Conservation (phyloP, 2,329 filamentous ascomycete species). For the Ophiostoma sp. region DNA sequence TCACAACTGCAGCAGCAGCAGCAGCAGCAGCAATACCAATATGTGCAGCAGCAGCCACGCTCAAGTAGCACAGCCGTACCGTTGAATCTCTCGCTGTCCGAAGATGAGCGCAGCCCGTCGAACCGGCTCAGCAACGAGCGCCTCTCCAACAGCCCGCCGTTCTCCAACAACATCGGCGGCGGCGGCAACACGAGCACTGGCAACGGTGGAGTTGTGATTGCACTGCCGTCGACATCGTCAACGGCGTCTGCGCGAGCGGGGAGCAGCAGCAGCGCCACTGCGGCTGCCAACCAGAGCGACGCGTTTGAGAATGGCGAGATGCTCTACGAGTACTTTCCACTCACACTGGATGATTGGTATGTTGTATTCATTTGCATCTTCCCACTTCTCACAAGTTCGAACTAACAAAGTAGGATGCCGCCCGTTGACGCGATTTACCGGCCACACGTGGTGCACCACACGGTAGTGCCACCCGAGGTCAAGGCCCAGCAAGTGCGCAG, state of each 20-base stretch:
- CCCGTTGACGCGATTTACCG: conserved; percentile 86
- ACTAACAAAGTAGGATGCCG: conserved; percentile 55
- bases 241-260: conserved; percentile 26
- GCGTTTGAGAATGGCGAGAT: conserved; percentile 73
- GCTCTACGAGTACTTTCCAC: conserved; percentile 90
- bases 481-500: conserved; percentile 62
- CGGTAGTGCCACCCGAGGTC: conserved; percentile 61
- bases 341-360: conserved; percentile 82
- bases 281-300: conserved; percentile 34
- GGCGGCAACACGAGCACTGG: not conserved
- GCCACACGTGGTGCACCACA: conserved; percentile 91
- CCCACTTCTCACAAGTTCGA: too few relatives aligned
- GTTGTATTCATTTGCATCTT: not conserved
- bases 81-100: conserved; percentile 52
- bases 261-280: not conserved
- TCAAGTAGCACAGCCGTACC: conserved; percentile 33
- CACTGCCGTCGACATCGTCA: conserved; percentile 5
- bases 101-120: conserved; percentile 52
- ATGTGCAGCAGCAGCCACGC: conserved; percentile 25
- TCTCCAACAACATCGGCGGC: conserved; percentile 31
- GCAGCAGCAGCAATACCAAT: conserved; percentile 16
- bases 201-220: not conserved
- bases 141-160: conserved; percentile 40
- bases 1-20: conserved; percentile 15
- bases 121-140: conserved; percentile 46